Evolutionary conservation across 495 filamentous ascomycete genomes (phyloP), one percentile per base, ranked within the genome.

Genomic region (Lepidopterella palustris): DNA sequence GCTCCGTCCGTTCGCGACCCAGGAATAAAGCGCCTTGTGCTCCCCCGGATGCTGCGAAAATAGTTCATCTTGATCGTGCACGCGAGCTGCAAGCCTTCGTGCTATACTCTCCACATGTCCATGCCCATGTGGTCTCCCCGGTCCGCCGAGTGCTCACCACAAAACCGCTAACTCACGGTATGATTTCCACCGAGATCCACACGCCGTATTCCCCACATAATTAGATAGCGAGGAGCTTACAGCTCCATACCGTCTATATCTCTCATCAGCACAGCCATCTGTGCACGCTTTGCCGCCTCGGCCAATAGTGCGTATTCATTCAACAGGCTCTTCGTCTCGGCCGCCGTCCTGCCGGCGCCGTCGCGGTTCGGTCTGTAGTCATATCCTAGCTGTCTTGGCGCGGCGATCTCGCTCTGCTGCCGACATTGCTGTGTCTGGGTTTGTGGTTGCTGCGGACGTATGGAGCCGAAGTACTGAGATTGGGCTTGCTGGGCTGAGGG

Each of bases 221-320:
- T 40, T 40, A 15, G 13, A 10, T 50, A 21, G 20, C n/a, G 47
- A 24, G 24, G 47, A 50, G 31, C 70, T 71, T 70, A 86, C 28
- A 88, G 68, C 24, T 77, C 80, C 57, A 86, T 73, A 47, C 82
- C 79, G 59, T 87, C 88, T 67, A 97, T 73, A 73, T 97, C 92
- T 56, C 92, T 78, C 81, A 90, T 87, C 59, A 97, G 70, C 58
- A 89, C 82, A 5, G 87, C 87, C 79, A 96, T 87, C 74, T 95
- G 89, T 6, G 92, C 92, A 45, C 92, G 81, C 70, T 95, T 95
- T 52, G 90, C 92, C 2, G 92, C 92, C 74, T 97, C 92, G n/a
- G 92, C 92, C 13, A 97, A 82, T 23, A 97, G 79, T 53, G 80
- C 92, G 70, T 89, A 89, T 72, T 95, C 87, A 59, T 84, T 81